A percentile compares a stretch with the other conserved stretches of the same genome.
Conservation (phyloP, 2,329 filamentous ascomycete species). For the Cercospora sp. region DNA sequence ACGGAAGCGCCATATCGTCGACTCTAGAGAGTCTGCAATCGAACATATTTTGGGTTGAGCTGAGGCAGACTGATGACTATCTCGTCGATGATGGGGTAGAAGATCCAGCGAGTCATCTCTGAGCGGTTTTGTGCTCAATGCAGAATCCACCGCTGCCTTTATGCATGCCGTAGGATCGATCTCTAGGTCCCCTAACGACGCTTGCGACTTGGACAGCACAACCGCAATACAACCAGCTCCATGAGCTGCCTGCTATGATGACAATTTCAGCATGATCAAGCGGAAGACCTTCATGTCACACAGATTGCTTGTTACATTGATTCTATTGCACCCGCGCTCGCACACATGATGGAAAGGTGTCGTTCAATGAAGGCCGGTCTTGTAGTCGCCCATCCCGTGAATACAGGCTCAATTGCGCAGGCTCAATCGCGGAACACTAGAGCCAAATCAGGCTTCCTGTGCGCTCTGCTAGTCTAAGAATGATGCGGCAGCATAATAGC, state of each 20-base stretch:
- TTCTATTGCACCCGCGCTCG: not conserved
- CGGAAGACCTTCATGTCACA: not conserved
- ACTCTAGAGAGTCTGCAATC: not conserved
- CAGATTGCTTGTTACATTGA: not conserved
- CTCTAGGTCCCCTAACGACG: not conserved
- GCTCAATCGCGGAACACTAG: too few species aligned
- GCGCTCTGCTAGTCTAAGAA: not conserved
- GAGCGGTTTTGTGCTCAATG: not conserved
- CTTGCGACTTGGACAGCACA: not conserved
- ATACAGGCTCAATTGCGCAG: not conserved
- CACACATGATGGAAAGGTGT: not conserved
- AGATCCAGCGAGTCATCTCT: not conserved
- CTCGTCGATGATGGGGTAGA: conserved; percentile 11
- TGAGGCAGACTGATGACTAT: conserved; percentile 7
- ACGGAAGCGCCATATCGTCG: not conserved
- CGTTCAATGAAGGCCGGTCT: not conserved
- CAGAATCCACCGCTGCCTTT: not conserved
- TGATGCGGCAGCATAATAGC: not conserved
- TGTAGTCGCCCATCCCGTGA: not conserved
- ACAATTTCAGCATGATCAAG: too few species aligned
- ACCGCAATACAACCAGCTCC: not conserved
- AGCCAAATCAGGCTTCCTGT: not conserved
- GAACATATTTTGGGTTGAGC: not conserved
- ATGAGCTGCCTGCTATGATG: too few species aligned
- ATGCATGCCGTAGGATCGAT: not conserved